Evolutionary conservation across 768 basidiomycete genomes (phyloP).

Genomic region (Russula earlei): DNA sequence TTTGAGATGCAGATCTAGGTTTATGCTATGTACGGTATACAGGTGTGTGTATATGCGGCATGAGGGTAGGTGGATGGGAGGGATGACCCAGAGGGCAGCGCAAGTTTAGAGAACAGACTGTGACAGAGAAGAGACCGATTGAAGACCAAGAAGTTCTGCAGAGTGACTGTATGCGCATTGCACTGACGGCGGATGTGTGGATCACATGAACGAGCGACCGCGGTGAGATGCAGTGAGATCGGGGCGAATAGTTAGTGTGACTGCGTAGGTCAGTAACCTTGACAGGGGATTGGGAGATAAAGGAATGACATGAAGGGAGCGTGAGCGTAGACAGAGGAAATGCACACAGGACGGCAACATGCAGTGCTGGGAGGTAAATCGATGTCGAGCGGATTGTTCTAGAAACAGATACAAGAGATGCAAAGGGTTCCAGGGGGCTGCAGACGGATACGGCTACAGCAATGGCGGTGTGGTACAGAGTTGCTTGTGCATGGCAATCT

Average conservation of each 20-base stretch:
- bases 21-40: constrained; percentile 15
- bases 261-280: not conserved
- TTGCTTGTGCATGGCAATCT: not conserved
- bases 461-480: constrained; percentile 8
- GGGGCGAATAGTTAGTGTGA: not conserved
- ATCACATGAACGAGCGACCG: constrained; percentile 11
- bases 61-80: constrained; percentile 9
- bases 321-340: not conserved
- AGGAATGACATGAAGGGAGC: constrained; percentile 11
- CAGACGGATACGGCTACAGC: constrained; percentile 12
- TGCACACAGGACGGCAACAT: not conserved
- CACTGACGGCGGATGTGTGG: constrained; percentile 5
- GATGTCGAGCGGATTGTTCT: constrained; percentile 6
- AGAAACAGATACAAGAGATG: constrained; percentile 5
- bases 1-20: constrained; percentile 14
- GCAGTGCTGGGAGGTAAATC: constrained; percentile 13
- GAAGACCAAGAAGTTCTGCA: not conserved
- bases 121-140: constrained; percentile 4
- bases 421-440: constrained; percentile 5
- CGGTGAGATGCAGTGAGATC: constrained; percentile 7
- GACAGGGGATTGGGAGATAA: not conserved
- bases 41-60: constrained; percentile 11
- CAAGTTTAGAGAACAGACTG: not conserved
- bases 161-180: constrained; percentile 10
- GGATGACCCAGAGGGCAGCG: not conserved